A percentile compares a stretch with the other conserved stretches of the same genome.
These are phyloP conservation scores for Phaeotremella skinneri DNA, from an alignment of 768 basidiomycete genomes.

Conservation along the genomic window DNA sequence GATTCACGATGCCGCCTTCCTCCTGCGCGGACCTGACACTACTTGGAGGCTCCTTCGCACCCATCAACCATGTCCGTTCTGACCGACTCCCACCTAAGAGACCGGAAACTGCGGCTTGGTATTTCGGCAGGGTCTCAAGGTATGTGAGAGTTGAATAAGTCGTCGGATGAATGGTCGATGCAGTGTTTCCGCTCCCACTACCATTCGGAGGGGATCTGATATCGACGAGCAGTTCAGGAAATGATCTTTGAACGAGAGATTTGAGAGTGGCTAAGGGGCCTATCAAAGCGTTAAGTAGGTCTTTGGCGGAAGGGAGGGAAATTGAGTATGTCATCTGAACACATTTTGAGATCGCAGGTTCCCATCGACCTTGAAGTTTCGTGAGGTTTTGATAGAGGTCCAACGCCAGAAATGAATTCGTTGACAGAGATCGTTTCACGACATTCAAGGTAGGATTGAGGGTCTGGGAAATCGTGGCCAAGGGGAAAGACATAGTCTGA, in stretches of 20 bases:
- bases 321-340: conserved; percentile 21
- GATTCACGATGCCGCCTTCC: conserved; percentile 45
- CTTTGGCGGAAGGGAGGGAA: conserved; percentile 13
- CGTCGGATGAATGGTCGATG: conserved; percentile 31
- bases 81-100: conserved; percentile 38
- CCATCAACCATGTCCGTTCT: conserved; percentile 52
- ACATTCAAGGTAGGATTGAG: conserved; percentile 31
- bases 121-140: conserved; percentile 41
- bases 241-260: conserved; percentile 34
- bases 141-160: conserved; percentile 47
- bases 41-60: conserved; percentile 39
- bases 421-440: conserved; percentile 41
- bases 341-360: conserved; percentile 31
- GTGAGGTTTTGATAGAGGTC: conserved; percentile 42
- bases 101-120: conserved; percentile 34
- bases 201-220: conserved; percentile 24
- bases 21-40: conserved; percentile 26
- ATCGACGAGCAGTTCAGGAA: conserved; percentile 50
- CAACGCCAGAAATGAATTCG: conserved; percentile 44
- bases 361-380: conserved; percentile 28
- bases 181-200: conserved; percentile 17
- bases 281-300: conserved; percentile 14
- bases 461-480: conserved; percentile 16
- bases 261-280: conserved; percentile 26
- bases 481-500: conserved; percentile 19